Base-by-base conservation (phyloP, 2,329 filamentous ascomycete genomes). In the Colletotrichum orchidophilum region DNA sequence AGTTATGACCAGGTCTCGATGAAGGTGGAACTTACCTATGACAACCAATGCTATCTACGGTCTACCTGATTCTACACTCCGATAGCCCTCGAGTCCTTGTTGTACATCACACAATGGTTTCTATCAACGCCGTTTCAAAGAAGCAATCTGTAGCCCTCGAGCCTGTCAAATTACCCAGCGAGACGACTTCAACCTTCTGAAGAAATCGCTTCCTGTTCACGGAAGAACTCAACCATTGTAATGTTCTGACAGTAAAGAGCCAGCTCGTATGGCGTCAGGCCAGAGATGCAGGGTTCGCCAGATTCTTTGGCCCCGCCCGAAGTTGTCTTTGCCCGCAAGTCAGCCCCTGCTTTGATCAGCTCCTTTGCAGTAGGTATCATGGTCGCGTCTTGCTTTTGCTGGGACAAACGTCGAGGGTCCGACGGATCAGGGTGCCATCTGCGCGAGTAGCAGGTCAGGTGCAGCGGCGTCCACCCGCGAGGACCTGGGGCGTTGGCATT, bases 401-500 rank as follows among this genome's bases (percentile, higher is more conserved):
- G 55, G 15, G 13, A 18, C 13, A 7, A 21, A 13, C 31, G 55
- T n/a, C 31, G 21, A 59, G 15, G n/a, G 21, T 42, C 54, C 21
- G n/a, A 18, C 24, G 21, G 12, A 8, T 24, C 33, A 42, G 35
- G 33, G 21, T n/a, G 24, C 33, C 35, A 21, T 26, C 21, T 59
- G 11, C 7, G 55, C 12, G 31, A 5, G 8, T 18, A 59, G 55
- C 55, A 42, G 15, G 55, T 12, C 24, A 42, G 13, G 18, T 49
- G 39, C 11, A 49, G 29, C 2, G 26, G 26, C 3, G 18, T 31
- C 39, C 58, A 59, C 5, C 58, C 65, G 7, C 9, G 11, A 33
- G 18, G 49, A 12, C 31, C 61, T 1, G 11, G 9, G 5, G 57
- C 52, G 26, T 71, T 73, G 4, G 71, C 60, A 15, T 74, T 58